phyloP scores from a whole-genome alignment of 2,329 filamentous ascomycete species.

The Fusarium tuaranense region DNA sequence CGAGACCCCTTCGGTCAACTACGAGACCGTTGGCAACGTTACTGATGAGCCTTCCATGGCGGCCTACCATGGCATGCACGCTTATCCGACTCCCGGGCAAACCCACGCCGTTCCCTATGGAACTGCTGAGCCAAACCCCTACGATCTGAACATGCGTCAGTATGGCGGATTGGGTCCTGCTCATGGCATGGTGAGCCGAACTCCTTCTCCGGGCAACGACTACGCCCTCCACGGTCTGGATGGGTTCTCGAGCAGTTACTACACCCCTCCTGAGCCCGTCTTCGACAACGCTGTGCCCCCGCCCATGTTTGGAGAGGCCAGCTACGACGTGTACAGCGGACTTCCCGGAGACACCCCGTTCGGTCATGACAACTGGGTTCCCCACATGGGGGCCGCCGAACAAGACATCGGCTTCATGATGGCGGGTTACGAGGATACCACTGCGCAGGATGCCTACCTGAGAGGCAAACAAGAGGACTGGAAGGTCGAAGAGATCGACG shows the following conservation, averaged over 20 bases:
- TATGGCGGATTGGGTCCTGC: conserved; percentile 17
- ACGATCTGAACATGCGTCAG: conserved; percentile 22
- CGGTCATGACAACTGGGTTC: conserved; percentile 27
- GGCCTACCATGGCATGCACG: conserved; percentile 29
- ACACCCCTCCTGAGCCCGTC: conserved; percentile 11
- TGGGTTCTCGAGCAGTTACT: conserved; percentile 25
- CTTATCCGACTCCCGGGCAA: conserved; percentile 23
- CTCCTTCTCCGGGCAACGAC: conserved; percentile 36
- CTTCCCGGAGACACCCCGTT: conserved; percentile 19
- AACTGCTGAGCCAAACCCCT: conserved; percentile 24
- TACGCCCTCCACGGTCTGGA: conserved; percentile 28
- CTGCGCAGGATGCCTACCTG: conserved; percentile 46
- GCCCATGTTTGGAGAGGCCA: conserved; percentile 15
- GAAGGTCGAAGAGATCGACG: conserved; percentile 50
- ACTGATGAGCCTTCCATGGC: conserved; percentile 11
- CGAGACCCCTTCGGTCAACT: conserved; percentile 30
- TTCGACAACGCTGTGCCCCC: conserved; percentile 12
- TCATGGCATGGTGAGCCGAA: conserved; percentile 29
- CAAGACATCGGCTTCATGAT: conserved; percentile 23
- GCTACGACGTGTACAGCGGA: conserved; percentile 25
- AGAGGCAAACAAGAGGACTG: conserved; percentile 50
- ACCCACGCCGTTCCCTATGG: conserved; percentile 26
- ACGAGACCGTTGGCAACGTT: conserved; percentile 17
- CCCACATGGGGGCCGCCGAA: conserved; percentile 9
- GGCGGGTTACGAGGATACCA: conserved; percentile 20